phyloP scores from a whole-genome alignment of 1,139 yeast species.

The Chernovozyma sophiae-reginae region DNA sequence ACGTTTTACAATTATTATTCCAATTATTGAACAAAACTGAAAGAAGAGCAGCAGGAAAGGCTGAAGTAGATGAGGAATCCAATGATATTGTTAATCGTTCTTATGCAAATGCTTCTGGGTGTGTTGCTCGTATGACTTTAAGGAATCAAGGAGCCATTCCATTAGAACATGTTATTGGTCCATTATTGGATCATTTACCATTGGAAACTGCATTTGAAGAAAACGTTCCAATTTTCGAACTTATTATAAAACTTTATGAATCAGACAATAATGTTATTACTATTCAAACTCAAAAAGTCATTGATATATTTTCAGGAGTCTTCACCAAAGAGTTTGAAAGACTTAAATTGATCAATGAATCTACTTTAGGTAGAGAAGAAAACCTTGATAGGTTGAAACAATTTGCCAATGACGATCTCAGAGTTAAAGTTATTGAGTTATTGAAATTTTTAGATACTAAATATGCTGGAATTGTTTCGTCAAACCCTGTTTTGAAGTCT shows the following conservation, averaged over 20 bases:
- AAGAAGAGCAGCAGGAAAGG: constrained; percentile 51
- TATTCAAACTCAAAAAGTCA: constrained; percentile 57
- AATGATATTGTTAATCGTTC: constrained; percentile 80
- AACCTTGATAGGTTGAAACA: constrained; percentile 74
- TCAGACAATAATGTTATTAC: constrained; percentile 54
- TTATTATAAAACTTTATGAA: constrained; percentile 70
- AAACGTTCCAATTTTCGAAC: constrained; percentile 82
- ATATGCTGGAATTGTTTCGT: constrained; percentile 57
- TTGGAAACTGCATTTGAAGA: constrained; percentile 88
- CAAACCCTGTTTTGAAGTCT: constrained; percentile 50
- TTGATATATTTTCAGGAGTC: constrained; percentile 65
- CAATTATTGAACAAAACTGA: constrained; percentile 77
- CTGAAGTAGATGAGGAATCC: constrained; percentile 66
- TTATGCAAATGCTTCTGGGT: constrained; percentile 93
- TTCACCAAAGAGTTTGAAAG: constrained; percentile 72
- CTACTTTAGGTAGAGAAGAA: constrained; percentile 81
- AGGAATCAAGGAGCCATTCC: constrained; percentile 75
- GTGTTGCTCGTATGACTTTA: constrained; percentile 88
- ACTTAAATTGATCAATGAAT: constrained; percentile 61
- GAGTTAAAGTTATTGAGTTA: constrained; percentile 60
- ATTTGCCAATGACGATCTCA: constrained; percentile 66
- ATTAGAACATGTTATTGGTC: constrained; percentile 72
- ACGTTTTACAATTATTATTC: constrained; percentile 72
- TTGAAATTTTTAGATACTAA: constrained; percentile 69
- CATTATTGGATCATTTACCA: constrained; percentile 76